These are phyloP conservation scores for Blastobotrys americana DNA, from an alignment of 805 yeast species.

Conservation along the genomic window DNA sequence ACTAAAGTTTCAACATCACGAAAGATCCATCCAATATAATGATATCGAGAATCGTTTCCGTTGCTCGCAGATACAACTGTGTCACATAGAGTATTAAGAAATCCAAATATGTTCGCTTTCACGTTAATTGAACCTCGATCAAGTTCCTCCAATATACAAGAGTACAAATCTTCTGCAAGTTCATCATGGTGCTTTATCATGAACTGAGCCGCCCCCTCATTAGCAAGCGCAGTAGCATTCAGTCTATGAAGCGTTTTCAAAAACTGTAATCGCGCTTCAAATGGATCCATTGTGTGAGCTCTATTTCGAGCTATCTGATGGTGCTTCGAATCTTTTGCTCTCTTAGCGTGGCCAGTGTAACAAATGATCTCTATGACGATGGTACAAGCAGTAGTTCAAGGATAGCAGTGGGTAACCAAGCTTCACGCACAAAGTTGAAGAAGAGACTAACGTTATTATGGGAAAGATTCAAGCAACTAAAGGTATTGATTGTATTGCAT, in stretches of 20 bases:
- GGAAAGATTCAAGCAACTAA: too few relatives aligned
- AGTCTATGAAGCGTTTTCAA: conserved; percentile 56
- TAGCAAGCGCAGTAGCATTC: conserved; percentile 45
- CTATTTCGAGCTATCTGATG: too few relatives aligned
- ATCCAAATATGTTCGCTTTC: conserved; percentile 60
- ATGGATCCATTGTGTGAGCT: conserved; percentile 78
- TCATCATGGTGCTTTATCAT: conserved; percentile 36
- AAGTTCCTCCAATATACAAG: conserved; percentile 56
- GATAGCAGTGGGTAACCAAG: too few relatives aligned
- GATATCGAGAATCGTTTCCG: conserved; percentile 10
- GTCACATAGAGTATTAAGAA: conserved; percentile 52
- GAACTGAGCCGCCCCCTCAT: conserved; percentile 24
- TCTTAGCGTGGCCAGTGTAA: too few relatives aligned
- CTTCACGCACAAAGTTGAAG: too few relatives aligned
- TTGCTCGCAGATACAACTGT: neutral
- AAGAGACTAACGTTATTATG: too few relatives aligned
- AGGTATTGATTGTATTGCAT: too few relatives aligned
- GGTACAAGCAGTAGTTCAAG: too few relatives aligned
- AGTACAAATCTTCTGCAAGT: conserved; percentile 59
- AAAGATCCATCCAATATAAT: conserved; percentile 25
- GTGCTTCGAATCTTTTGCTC: too few relatives aligned
- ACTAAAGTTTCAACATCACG: conserved; percentile 26
- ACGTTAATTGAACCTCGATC: conserved; percentile 42
- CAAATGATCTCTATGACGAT: too few relatives aligned
- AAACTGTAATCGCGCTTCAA: conserved; percentile 76